phyloP scores from a whole-genome alignment of 2,329 filamentous ascomycete species.

The Trichoderma harzianum region DNA sequence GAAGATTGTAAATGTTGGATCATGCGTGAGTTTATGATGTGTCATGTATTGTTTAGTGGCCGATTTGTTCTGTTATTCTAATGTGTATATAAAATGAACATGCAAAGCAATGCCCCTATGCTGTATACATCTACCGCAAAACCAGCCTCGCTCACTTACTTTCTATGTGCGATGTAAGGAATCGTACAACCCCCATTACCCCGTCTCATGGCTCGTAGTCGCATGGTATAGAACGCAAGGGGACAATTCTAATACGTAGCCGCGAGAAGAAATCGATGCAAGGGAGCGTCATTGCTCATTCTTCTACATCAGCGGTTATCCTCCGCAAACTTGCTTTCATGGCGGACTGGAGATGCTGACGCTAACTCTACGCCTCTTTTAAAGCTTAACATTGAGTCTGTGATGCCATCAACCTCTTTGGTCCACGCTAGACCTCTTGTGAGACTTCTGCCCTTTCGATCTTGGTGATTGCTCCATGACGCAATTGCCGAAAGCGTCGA shows the following conservation, averaged over 20 bases:
- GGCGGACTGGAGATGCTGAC: background rate
- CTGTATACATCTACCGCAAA: background rate
- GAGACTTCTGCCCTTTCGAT: background rate
- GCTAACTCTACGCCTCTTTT: background rate
- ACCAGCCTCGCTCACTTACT: background rate
- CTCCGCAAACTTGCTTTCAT: background rate
- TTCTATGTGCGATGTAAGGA: too few relatives aligned
- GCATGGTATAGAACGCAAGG: background rate
- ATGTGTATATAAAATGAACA: background rate
- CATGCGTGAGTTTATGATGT: background rate
- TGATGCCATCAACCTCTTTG: background rate
- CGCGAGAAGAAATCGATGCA: background rate
- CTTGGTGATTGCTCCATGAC: slow-evolving; percentile 15
- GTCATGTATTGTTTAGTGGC: background rate
- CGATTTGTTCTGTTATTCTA: background rate
- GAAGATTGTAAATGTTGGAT: background rate
- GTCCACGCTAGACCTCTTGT: background rate
- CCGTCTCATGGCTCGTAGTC: too few relatives aligned
- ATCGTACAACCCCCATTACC: too few relatives aligned
- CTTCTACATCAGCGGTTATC: background rate
- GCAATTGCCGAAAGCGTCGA: slow-evolving; percentile 14
- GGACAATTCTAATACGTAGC: background rate
- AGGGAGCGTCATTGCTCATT: background rate
- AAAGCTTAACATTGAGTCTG: background rate
- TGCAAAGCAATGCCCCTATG: background rate